A percentile compares a stretch with the other conserved stretches of the same genome.
Evolutionary conservation across 257 asterid species (phyloP).

Genomic region (Primulina eburnea): DNA sequence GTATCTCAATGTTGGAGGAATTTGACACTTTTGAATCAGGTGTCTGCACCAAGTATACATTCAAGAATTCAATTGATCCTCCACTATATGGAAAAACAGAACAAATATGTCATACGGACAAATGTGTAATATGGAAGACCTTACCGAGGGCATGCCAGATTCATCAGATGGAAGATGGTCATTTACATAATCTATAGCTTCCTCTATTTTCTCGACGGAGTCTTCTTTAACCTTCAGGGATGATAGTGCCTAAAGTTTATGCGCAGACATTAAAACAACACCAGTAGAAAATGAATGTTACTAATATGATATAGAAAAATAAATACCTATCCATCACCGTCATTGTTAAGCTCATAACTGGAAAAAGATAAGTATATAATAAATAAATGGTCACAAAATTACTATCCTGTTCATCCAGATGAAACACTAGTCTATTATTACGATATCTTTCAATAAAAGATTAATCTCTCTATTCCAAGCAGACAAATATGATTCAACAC

Average conservation of each 20-base stretch:
- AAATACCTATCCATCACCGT: not conserved
- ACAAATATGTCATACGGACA: no score
- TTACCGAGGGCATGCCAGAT: constrained; percentile 37
- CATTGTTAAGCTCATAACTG: not conserved
- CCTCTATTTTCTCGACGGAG: constrained; percentile 62
- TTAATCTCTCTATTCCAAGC: not conserved
- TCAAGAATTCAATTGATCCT: constrained; percentile 14
- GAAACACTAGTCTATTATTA: not conserved
- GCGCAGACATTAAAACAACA: constrained; percentile 4
- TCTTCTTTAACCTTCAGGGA: constrained; percentile 53
- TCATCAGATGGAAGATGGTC: constrained; percentile 43
- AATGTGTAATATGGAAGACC: constrained; percentile 24
- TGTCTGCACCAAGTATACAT: constrained; percentile 40
- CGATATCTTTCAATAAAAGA: not conserved
- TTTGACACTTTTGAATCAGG: constrained; percentile 41
- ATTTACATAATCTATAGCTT: constrained; percentile 58
- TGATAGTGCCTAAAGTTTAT: constrained; percentile 54
- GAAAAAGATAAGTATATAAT: not conserved
- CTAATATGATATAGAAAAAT: not conserved
- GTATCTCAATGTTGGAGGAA: constrained; percentile 50
- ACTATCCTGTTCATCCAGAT: not conserved
- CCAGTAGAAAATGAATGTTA: constrained; percentile 9
- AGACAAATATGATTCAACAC: not conserved
- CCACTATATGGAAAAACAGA: constrained; percentile 16
- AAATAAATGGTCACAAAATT: not conserved